These are phyloP conservation scores for Fusarium newnesense DNA, from an alignment of 2,329 filamentous ascomycete species.

Conservation along the genomic window DNA sequence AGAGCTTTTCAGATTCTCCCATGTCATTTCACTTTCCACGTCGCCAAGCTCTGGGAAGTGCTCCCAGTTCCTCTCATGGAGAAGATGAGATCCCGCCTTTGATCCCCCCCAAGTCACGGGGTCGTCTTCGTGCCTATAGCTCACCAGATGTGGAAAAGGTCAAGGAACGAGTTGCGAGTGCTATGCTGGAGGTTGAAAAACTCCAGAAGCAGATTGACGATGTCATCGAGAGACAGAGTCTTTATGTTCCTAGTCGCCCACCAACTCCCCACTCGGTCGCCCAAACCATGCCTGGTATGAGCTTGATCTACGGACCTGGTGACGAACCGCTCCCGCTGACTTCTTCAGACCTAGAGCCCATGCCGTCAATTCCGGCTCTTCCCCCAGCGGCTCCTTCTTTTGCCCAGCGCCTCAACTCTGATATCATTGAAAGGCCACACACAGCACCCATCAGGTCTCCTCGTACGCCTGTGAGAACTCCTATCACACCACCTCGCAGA, in stretches of 20 bases:
- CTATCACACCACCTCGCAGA: conserved; percentile 42
- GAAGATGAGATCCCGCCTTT: conserved; percentile 45
- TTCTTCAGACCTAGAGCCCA: conserved; percentile 57
- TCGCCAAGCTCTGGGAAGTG: conserved; percentile 49
- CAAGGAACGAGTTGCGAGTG: conserved; percentile 65
- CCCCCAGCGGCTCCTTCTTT: conserved; percentile 68
- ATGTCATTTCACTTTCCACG: conserved; percentile 67
- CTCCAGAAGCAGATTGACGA: conserved; percentile 69
- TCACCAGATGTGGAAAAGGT: conserved; percentile 62
- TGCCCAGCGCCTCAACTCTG: conserved; percentile 63
- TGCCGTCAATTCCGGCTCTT: conserved; percentile 67
- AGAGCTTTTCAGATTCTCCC: conserved; percentile 57
- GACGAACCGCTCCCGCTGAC: conserved; percentile 30
- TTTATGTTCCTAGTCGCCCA: conserved; percentile 64
- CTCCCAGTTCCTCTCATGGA: conserved; percentile 38
- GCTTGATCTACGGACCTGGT: conserved; percentile 15
- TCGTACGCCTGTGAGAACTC: conserved; percentile 47
- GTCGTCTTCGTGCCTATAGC: conserved; percentile 55
- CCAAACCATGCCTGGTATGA: conserved; percentile 47
- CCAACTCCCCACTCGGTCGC: conserved; percentile 60
- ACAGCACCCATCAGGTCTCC: conserved; percentile 50
- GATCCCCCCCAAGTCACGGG: conserved; percentile 56
- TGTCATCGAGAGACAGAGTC: conserved; percentile 68
- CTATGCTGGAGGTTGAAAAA: conserved; percentile 68
- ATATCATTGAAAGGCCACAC: conserved; percentile 51